These are phyloP conservation scores for Leptodermis oblonga DNA, from an alignment of 257 asterid genomes.

Conservation along the genomic window DNA sequence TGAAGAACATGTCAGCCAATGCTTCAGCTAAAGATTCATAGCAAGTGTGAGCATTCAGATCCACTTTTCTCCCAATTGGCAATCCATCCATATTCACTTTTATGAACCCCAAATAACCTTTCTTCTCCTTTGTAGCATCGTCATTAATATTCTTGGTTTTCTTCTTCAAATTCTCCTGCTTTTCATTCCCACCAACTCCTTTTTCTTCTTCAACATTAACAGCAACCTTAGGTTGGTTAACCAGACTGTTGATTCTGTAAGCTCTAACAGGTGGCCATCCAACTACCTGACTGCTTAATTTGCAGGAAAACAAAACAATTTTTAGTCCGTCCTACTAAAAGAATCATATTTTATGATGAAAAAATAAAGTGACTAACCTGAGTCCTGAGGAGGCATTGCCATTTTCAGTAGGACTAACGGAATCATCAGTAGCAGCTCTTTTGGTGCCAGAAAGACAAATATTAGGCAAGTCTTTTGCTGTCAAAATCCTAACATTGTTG, in stretches of 20 bases:
- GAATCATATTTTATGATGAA: background rate
- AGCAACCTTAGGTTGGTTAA: conserved; percentile 51
- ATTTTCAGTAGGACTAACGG: conserved; percentile 25
- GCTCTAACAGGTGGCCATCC: conserved; percentile 95
- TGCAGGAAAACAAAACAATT: conserved; percentile 6
- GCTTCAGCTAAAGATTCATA: conserved; percentile 55
- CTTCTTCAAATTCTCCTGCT: conserved; percentile 52
- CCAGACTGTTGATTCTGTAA: conserved; percentile 67
- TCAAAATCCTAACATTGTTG: conserved; percentile 66
- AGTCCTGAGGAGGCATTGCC: conserved; percentile 48
- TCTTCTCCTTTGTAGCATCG: conserved; percentile 36
- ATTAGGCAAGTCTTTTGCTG: conserved; percentile 77
- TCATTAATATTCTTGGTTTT: conserved; percentile 53
- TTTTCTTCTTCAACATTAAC: conserved; percentile 45
- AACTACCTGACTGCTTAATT: conserved; percentile 89
- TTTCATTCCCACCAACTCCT: conserved; percentile 53
- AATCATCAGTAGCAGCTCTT: conserved; percentile 40
- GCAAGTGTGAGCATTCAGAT: conserved; percentile 59
- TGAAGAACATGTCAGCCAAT: conserved; percentile 77
- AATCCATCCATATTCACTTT: conserved; percentile 87
- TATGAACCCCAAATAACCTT: conserved; percentile 51
- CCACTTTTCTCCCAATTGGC: conserved; percentile 81
- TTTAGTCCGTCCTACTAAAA: no score
- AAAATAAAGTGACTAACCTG: conserved; percentile 35
- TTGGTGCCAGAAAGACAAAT: conserved; percentile 36